Evolutionary conservation across 495 filamentous ascomycete genomes (phyloP).

Genomic region (Talaromyces liani): DNA sequence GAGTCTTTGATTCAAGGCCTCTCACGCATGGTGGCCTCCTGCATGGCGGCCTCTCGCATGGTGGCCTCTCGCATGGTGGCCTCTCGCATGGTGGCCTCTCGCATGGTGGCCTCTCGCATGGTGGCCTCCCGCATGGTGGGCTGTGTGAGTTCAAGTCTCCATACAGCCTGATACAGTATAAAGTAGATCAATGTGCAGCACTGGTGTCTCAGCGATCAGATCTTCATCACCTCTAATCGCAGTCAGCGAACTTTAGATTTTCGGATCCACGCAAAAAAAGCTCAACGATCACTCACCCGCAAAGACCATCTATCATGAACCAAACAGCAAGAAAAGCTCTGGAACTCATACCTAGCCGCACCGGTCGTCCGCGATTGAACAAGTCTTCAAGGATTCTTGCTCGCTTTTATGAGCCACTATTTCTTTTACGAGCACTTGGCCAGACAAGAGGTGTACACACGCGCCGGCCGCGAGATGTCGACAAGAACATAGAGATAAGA

Average conservation of each 20-base stretch:
- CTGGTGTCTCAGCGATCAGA: no score
- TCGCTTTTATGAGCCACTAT: not conserved
- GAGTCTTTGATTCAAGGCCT: no score
- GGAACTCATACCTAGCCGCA: not conserved
- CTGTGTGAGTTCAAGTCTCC: no score
- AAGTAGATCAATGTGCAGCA: no score
- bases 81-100: no score
- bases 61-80: no score
- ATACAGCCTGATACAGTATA: no score
- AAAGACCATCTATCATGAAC: not conserved
- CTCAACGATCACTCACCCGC: not conserved
- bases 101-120: no score
- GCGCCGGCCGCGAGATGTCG: not conserved
- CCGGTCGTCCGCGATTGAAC: not conserved
- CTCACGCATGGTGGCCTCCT: no score
- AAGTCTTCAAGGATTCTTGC: not conserved
- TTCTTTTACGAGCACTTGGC: not conserved
- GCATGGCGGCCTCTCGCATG: no score
- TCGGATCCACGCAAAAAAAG: not conserved
- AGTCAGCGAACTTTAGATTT: not conserved
- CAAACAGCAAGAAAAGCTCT: not conserved
- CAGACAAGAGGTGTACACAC: not conserved
- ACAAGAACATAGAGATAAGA: not conserved
- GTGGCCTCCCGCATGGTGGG: conserved; percentile 5
- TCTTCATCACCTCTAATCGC: not conserved